Percentiles rank a stretch among this genome's conserved stretches.
Conservation (phyloP, 257 asterid species). For the Scutellaria galericulata region DNA sequence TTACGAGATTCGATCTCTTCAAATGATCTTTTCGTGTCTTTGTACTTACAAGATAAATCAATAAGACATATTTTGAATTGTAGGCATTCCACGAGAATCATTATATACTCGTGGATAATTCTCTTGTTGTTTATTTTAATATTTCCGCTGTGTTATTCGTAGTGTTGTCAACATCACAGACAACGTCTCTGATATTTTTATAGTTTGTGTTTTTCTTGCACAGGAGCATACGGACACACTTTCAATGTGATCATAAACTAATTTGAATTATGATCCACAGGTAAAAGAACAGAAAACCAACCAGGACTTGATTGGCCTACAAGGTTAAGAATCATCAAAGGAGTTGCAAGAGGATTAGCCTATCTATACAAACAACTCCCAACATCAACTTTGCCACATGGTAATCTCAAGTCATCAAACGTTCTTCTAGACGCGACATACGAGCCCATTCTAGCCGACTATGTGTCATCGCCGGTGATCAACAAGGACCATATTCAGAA, state of each 20-base stretch:
- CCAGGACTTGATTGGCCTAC: constrained; percentile 58
- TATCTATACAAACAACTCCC: constrained; percentile 56
- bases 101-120: no score
- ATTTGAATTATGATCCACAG: constrained; percentile 27
- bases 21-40: no score
- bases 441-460: constrained; percentile 58
- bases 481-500: constrained; percentile 60
- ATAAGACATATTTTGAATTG: no score
- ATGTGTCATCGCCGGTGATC: constrained; percentile 54
- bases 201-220: no score
- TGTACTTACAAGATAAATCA: no score
- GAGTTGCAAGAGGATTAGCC: constrained; percentile 58
- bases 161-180: no score
- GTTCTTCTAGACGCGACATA: constrained; percentile 49
- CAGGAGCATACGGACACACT: no score
- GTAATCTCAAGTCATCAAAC: constrained; percentile 76
- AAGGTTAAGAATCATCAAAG: constrained; percentile 63
- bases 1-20: no score
- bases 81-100: no score
- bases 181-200: no score
- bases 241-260: neutral
- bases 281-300: constrained; percentile 45
- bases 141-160: no score
- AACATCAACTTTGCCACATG: constrained; percentile 57
- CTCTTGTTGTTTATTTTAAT: no score